Evolutionary conservation across 208 protist genomes (phyloP).

Genomic region (Acanthamoeba lenticulata): DNA sequence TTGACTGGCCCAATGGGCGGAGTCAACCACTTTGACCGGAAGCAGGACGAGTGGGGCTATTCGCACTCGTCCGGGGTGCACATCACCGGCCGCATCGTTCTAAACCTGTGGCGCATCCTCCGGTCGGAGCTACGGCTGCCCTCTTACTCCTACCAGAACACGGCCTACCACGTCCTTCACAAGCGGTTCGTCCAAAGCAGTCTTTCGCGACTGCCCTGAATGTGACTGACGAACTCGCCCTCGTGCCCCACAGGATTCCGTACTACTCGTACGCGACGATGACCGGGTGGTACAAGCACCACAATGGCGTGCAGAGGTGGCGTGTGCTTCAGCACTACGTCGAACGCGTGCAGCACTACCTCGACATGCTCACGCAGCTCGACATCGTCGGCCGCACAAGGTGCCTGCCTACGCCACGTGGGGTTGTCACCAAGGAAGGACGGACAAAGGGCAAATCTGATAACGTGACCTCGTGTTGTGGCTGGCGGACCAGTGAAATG

Average conservation of each 20-base stretch:
- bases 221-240: background rate
- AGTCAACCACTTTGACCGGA: slow-evolving; percentile 61
- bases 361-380: slow-evolving; percentile 82
- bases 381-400: slow-evolving; percentile 85
- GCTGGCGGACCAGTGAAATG: slow-evolving; percentile 80
- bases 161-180: slow-evolving; percentile 82
- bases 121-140: slow-evolving; percentile 82
- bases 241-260: slow-evolving; percentile 63
- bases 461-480: background rate
- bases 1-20: slow-evolving; percentile 26
- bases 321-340: slow-evolving; percentile 73
- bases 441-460: background rate
- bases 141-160: slow-evolving; percentile 84
- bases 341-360: slow-evolving; percentile 17
- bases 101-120: slow-evolving; percentile 89
- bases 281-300: slow-evolving; percentile 74
- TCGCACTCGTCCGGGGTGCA: slow-evolving; percentile 75
- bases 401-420: background rate
- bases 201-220: background rate
- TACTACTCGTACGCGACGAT: slow-evolving; percentile 72
- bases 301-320: slow-evolving; percentile 63
- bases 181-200: slow-evolving; percentile 23
- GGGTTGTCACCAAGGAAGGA: background rate
- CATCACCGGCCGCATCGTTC: slow-evolving; percentile 83
- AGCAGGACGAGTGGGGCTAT: slow-evolving; percentile 72